Conservation (phyloP, 2,329 filamentous ascomycete species). For the Purpureocillium takamizusanense region DNA sequence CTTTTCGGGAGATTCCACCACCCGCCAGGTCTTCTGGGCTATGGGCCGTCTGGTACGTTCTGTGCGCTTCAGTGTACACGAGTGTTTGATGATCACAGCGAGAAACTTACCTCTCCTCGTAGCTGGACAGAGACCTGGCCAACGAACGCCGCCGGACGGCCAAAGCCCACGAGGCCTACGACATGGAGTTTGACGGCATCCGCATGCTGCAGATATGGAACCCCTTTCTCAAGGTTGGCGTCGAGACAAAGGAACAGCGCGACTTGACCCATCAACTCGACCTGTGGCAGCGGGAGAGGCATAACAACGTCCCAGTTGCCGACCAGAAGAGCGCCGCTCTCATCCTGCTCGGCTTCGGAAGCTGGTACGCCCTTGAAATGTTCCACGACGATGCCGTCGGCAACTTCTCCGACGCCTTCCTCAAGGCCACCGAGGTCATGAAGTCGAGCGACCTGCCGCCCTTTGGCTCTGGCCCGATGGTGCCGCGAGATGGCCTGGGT, state of each 20-base stretch:
- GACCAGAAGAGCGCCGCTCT: conserved; percentile 12
- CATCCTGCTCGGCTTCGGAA: conserved; percentile 15
- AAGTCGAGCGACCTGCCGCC: conserved; percentile 10
- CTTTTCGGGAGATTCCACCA: conserved; percentile 52
- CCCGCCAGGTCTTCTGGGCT: conserved; percentile 53
- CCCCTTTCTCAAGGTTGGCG: conserved; percentile 43
- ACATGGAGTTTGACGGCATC: conserved; percentile 33
- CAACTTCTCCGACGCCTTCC: conserved; percentile 10
- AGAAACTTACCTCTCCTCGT: too few relatives aligned
- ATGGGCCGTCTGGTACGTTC: conserved; percentile 12
- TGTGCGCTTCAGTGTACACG: too few relatives aligned
- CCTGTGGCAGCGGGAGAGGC: conserved; percentile 11
- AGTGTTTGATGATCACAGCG: too few relatives aligned
- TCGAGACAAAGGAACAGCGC: conserved; percentile 11
- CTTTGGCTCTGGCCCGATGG: conserved; percentile 13
- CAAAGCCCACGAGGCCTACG: conserved; percentile 11
- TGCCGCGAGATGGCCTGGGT: conserved; percentile 14
- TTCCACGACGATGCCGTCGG: conserved; percentile 6
- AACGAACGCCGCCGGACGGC: conserved; percentile 3
- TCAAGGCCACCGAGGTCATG: conserved; percentile 14
- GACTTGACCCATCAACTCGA: conserved; percentile 13
- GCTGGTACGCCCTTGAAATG: conserved; percentile 13
- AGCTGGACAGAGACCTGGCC: conserved; percentile 12
- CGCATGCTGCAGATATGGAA: conserved; percentile 52
- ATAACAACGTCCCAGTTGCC: conserved; percentile 5